Conservation (phyloP, 305 asterid species). For the Caryopteris hybrid region DNA sequence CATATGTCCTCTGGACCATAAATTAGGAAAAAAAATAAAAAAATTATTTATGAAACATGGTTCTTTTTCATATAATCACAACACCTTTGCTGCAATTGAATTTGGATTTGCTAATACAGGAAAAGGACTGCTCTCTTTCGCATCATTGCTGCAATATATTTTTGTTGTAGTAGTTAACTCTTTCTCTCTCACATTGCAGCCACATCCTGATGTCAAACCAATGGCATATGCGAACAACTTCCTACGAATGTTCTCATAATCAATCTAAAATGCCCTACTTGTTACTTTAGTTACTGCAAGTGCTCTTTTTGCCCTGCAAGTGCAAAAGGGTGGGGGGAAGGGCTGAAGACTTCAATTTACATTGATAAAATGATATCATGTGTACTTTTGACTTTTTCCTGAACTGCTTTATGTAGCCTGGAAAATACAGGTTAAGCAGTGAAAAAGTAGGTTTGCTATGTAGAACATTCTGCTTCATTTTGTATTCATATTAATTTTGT, state of each 20-base stretch:
- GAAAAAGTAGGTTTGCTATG: constrained; percentile 18
- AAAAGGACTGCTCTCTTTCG: not conserved
- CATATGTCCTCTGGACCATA: not conserved
- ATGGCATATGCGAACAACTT: constrained; percentile 99
- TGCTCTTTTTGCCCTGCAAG: constrained; percentile 21
- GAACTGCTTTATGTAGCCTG: constrained; percentile 17
- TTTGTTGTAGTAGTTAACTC: not conserved
- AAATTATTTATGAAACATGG: not conserved
- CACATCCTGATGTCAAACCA: constrained; percentile 95
- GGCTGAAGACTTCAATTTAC: constrained; percentile 26
- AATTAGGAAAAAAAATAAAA: not conserved
- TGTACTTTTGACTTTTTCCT: constrained; percentile 14
- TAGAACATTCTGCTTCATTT: constrained; percentile 23
- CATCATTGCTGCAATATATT: not conserved
- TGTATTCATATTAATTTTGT: constrained; percentile 27
- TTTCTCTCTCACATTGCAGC: constrained; percentile 45
- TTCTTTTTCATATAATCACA: not conserved
- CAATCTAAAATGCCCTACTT: constrained; percentile 9
- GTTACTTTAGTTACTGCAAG: constrained; percentile 16
- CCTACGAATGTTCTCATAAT: constrained; percentile 75
- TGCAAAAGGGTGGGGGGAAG: constrained; percentile 28
- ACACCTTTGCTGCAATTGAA: not conserved
- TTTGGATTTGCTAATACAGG: not conserved
- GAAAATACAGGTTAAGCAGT: constrained; percentile 18
- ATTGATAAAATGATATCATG: constrained; percentile 23